Percentiles rank a stretch among this genome's conserved stretches.
These are phyloP conservation scores for Hymenoscyphus fraxineus DNA, from an alignment of 2,329 filamentous ascomycete species.

Conservation along the genomic window DNA sequence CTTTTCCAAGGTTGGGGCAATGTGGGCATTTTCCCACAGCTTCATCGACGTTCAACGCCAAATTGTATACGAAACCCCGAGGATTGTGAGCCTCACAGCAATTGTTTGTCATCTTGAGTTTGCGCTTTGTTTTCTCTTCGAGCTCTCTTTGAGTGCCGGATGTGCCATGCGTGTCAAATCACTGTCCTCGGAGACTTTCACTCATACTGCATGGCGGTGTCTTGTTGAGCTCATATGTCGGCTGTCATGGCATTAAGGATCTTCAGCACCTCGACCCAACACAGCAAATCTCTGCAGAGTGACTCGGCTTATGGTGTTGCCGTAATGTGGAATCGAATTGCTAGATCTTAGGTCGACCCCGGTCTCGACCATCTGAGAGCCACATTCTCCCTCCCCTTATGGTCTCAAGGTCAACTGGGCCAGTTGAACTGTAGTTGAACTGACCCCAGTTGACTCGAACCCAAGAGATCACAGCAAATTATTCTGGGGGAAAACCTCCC, in stretches of 20 bases:
- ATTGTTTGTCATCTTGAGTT: not conserved
- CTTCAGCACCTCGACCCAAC: conserved; percentile 10
- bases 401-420: not conserved
- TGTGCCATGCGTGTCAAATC: not conserved
- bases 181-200: not conserved
- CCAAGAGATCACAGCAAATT: not conserved
- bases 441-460: no score
- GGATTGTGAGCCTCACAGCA: not conserved
- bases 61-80: not conserved
- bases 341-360: not conserved
- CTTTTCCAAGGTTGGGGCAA: no score
- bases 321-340: not conserved
- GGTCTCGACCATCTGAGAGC: not conserved
- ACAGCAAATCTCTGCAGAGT: not conserved
- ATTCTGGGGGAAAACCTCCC: not conserved
- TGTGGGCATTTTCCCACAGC: not conserved
- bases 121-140: not conserved
- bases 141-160: not conserved
- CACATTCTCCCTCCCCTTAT: not conserved
- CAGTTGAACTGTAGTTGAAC: no score
- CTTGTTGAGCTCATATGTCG: no score
- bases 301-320: not conserved
- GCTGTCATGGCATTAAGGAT: conserved; percentile 10
- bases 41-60: not conserved
- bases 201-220: not conserved